These are phyloP conservation scores for Purpureocillium lavendulum DNA, from an alignment of 2,329 filamentous ascomycete species.

Conservation along the genomic window DNA sequence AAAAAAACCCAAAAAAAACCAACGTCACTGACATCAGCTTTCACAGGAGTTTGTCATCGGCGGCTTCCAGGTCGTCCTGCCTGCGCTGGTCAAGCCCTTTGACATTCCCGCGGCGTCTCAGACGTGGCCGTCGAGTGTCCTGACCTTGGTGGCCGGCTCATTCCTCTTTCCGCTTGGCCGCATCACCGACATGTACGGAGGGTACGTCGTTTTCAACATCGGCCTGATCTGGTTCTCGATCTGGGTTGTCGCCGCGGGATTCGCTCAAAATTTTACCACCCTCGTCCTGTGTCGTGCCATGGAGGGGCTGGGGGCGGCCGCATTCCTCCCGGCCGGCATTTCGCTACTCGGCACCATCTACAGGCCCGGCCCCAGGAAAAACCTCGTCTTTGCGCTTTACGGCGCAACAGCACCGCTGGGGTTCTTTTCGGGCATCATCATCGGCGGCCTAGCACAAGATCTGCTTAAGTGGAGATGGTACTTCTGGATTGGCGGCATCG, in stretches of 20 bases:
- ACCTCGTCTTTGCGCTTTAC: constrained; percentile 51
- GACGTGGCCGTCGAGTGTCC: constrained; percentile 57
- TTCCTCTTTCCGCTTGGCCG: constrained; percentile 55
- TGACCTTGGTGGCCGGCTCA: constrained; percentile 44
- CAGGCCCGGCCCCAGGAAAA: constrained; percentile 60
- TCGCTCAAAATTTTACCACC: constrained; percentile 55
- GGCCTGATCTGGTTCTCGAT: constrained; percentile 52
- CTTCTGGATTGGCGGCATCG: constrained; percentile 52
- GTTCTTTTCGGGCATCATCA: constrained; percentile 55
- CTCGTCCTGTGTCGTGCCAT: constrained; percentile 61
- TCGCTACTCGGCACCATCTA: constrained; percentile 58
- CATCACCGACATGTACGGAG: constrained; percentile 50
- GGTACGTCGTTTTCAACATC: constrained; percentile 45
- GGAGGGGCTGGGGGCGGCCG: constrained; percentile 59
- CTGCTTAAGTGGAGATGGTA: constrained; percentile 56
- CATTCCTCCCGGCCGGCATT: constrained; percentile 59
- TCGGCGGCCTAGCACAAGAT: constrained; percentile 54
- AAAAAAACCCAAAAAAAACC: no score
- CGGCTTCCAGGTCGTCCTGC: constrained; percentile 64
- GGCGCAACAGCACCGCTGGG: constrained; percentile 46
- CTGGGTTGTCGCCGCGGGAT: constrained; percentile 59
- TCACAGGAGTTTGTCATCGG: constrained; percentile 61
- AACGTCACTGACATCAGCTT: neutral
- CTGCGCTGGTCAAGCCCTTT: constrained; percentile 51
- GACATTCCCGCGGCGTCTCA: constrained; percentile 51